Evolutionary conservation across 2,329 filamentous ascomycete genomes (phyloP).

Genomic region (Cryphonectria radicalis): DNA sequence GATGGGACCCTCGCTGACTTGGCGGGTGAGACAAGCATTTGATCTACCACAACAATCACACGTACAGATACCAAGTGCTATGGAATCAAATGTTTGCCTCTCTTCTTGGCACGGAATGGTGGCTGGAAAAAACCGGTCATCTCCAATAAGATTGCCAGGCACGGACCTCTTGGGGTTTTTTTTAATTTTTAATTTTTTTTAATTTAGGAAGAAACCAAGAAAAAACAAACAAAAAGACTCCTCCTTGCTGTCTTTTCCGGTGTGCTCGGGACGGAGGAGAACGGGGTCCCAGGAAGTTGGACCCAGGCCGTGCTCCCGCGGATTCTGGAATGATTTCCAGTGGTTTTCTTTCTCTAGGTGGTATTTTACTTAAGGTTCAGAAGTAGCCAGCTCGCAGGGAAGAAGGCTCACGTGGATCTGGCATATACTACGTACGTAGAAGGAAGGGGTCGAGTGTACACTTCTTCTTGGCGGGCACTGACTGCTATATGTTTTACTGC

Average conservation of each 20-base stretch:
- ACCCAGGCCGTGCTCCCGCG: conserved; percentile 1
- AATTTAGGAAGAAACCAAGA: too few relatives aligned
- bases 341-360: background rate
- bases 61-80: background rate
- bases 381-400: background rate
- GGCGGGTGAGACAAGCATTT: background rate
- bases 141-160: conserved; percentile 6
- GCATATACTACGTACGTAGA: background rate
- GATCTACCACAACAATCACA: background rate
- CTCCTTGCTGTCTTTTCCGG: background rate
- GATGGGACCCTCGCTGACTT: conserved; percentile 2
- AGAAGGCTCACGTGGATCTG: background rate
- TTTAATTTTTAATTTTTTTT: too few relatives aligned
- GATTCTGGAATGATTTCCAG: conserved; percentile 3
- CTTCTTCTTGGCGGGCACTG: background rate
- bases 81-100: background rate
- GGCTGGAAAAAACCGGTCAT: background rate
- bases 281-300: background rate
- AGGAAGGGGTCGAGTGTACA: background rate
- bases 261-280: conserved; percentile 2
- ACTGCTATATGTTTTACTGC: too few relatives aligned
- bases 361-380: background rate
- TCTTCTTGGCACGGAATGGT: background rate
- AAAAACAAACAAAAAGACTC: background rate
- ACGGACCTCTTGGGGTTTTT: background rate